phyloP scores from a whole-genome alignment of 345 rosid genomes.

The Camelina neglecta region DNA sequence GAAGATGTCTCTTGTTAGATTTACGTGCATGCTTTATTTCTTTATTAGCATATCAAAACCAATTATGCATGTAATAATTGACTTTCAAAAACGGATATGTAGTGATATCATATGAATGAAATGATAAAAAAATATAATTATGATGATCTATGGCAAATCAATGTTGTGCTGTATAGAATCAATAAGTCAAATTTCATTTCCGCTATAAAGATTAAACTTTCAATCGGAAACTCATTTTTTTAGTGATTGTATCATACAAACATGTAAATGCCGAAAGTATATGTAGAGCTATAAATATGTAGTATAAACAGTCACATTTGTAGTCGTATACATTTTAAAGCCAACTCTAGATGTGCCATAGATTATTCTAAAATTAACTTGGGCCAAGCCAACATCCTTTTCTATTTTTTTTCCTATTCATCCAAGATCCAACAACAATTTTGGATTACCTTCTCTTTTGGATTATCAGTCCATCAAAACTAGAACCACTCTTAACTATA shows the following conservation, averaged over 20 bases:
- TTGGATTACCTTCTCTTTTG: neutral
- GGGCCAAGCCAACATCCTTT: neutral
- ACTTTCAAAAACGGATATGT: neutral
- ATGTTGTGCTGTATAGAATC: no score
- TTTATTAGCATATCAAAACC: constrained; percentile 27
- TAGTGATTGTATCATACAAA: neutral
- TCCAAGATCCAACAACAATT: neutral
- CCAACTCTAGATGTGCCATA: neutral
- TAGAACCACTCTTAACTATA: no score
- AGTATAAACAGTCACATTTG: neutral
- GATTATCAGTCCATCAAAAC: neutral
- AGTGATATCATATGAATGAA: neutral
- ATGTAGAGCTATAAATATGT: neutral
- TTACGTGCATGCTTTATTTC: constrained; percentile 43
- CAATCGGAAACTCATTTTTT: neutral
- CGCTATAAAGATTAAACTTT: no score
- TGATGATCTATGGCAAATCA: neutral
- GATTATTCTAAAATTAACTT: neutral
- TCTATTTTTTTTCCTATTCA: neutral
- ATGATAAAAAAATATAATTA: neutral
- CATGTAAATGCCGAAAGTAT: neutral
- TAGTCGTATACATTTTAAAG: neutral
- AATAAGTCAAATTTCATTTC: no score
- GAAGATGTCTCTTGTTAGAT: constrained; percentile 42
- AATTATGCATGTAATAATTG: constrained; percentile 35